phyloP scores from a whole-genome alignment of 192 early-diverging fungal species.

The Paraglomus occultum region DNA sequence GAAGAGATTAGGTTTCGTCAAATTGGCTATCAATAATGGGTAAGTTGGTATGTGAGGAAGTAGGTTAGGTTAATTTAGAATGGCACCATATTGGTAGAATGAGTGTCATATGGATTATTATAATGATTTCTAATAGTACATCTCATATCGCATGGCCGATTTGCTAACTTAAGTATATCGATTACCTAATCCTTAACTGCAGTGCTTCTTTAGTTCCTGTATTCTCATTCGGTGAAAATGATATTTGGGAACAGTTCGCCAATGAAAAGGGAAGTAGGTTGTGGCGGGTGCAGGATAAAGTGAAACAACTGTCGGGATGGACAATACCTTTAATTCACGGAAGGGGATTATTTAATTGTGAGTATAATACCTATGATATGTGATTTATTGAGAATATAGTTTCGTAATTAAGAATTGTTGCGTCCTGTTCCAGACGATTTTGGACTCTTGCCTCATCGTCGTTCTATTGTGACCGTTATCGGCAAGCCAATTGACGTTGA shows the following conservation, averaged over 20 bases:
- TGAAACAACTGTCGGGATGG: slow-evolving; percentile 65
- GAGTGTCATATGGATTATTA: neutral
- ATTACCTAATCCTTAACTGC: neutral
- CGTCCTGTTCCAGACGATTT: slow-evolving; percentile 39
- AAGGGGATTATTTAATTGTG: slow-evolving; percentile 81
- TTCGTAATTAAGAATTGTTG: neutral
- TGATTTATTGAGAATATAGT: neutral
- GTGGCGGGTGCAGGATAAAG: slow-evolving; percentile 60
- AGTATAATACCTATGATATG: slow-evolving; percentile 32
- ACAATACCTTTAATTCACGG: slow-evolving; percentile 79
- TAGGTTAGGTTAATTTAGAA: neutral
- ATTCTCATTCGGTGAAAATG: slow-evolving; percentile 90
- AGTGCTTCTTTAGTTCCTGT: slow-evolving; percentile 80
- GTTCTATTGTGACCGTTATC: slow-evolving; percentile 51
- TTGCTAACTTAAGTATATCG: neutral
- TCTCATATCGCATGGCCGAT: neutral
- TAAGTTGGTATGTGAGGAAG: slow-evolving; percentile 20
- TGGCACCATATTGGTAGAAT: neutral
- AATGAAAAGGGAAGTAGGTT: slow-evolving; percentile 63
- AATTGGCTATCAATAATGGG: slow-evolving; percentile 72
- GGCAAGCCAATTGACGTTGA: slow-evolving; percentile 63
- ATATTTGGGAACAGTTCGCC: slow-evolving; percentile 73
- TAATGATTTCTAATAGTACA: neutral
- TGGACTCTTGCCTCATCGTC: slow-evolving; percentile 49
- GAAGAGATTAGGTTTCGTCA: slow-evolving; percentile 84